Conservation (phyloP, 805 yeast species). For the Hermanozyma aechmeae region DNA sequence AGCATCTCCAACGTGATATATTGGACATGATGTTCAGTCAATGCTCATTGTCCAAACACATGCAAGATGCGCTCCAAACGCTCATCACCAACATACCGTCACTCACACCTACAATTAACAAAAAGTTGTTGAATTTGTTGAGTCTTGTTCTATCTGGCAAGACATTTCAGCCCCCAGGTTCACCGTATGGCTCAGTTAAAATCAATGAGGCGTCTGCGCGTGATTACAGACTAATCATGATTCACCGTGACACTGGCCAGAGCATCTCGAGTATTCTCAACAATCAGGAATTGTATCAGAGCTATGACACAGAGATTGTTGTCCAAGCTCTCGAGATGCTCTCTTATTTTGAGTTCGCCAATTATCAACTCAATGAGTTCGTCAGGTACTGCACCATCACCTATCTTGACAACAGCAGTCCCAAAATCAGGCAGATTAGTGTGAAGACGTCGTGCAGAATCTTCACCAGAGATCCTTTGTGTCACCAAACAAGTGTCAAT, state of each 20-base stretch:
- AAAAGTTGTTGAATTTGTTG: constrained; percentile 58
- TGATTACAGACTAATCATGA: constrained; percentile 68
- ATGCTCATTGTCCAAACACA: constrained; percentile 76
- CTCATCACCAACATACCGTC: constrained; percentile 73
- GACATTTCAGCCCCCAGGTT: constrained; percentile 75
- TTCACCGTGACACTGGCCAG: constrained; percentile 55
- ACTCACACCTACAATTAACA: constrained; percentile 61
- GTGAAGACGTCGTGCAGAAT: constrained; percentile 75
- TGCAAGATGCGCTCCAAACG: constrained; percentile 65
- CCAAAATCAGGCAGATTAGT: constrained; percentile 75
- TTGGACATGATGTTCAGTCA: constrained; percentile 64
- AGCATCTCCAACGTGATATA: constrained; percentile 75
- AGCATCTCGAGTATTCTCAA: constrained; percentile 24
- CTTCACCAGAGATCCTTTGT: constrained; percentile 72
- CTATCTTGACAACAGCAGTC: constrained; percentile 72
- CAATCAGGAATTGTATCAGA: constrained; percentile 23
- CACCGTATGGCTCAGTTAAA: constrained; percentile 57
- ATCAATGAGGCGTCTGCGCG: constrained; percentile 61
- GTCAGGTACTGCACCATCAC: constrained; percentile 77
- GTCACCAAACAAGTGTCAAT: constrained; percentile 71
- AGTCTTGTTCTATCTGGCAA: constrained; percentile 76
- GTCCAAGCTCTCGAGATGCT: constrained; percentile 75
- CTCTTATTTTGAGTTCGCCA: constrained; percentile 63
- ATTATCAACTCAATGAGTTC: constrained; percentile 75
- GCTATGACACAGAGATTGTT: constrained; percentile 38